Evolutionary conservation across 352 stramenopile genomes (phyloP), one percentile per base, ranked within the genome.

Genomic region (Phytophthora cryptogea): DNA sequence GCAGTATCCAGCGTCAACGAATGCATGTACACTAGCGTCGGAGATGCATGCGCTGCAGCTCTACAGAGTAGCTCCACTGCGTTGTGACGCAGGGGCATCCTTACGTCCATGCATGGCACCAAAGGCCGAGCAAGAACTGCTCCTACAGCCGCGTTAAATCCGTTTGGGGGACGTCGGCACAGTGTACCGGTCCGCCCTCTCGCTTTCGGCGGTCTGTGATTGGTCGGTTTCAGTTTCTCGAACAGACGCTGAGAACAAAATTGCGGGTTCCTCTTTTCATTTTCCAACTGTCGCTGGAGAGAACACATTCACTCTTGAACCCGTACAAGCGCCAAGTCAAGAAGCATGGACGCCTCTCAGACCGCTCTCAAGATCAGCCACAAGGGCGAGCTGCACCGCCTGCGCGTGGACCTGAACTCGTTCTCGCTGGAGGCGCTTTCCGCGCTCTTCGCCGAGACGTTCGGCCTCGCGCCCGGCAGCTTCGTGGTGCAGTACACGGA

Each of bases 401-500:
- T 95, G 36, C 72, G 71, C 45, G 72, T 90, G 58, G 72, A 92
- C 59, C 67, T 92, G n/a, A n/a, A 35, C 31, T 44, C 43, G 28
- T 86, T 88, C 46, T 59, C 61, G 14, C 74, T 91, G 10, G 63
- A 63, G 17, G 47, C 74, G 26, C 69, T 95, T 27, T 51, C 60
- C n/a, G 68, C 54, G 28, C 68, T 92, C 27, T 89, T 95, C 53
- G 59, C 56, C 40, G 54, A 78, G 56, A 92, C 83, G 31, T 95
- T 91, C 30, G 31, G 54, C 13, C 67, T 95, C 33, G 27, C 51
- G 17, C 53, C 67, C 7, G 60, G 60, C 50, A 49, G 56, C 23
- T 93, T 92, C 62, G 75, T 84, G 40, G 66, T 95, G 44, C 82
- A 95, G 71, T 95, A 93, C 79, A 92, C 75, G 46, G 83, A 92